Base-by-base conservation (phyloP, 2,329 filamentous ascomycete species). In the Aspergillus niger region DNA sequence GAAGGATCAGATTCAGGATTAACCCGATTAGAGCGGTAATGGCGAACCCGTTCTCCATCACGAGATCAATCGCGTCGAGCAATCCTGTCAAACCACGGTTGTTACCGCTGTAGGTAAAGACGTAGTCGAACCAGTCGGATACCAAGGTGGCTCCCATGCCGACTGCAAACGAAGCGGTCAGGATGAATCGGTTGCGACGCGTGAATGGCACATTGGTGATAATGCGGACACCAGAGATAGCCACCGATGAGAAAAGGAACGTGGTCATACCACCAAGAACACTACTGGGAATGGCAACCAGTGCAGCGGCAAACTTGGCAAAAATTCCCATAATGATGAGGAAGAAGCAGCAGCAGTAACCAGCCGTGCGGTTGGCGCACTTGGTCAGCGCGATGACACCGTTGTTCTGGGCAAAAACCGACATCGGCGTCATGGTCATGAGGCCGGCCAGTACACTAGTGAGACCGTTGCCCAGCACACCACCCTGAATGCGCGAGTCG, bases 21-120 rank as follows among this genome's bases (percentile, higher is more conserved):
- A 95, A 82, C 54, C 86, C 86, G 43, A 93, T 72, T 24, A 92
- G 83, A 0, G 90, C 92, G 0, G 90, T 89, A 20, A 96, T 81
- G 2, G 78, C 78, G 47, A 81, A 81, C 0, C 78, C 79, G 24
- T 79, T 92, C 76, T 89, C 85, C 85, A 92, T 88, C 59, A 92
- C 81, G 43, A 93, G 79, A 4, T 83, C 82, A 60, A 92, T 76
- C 8, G 78, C 78, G 59, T 80, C 72, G 32, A 80, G 70, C 59
- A 81, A 70, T 1, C 79, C 79, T 74, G 90, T 89, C 72, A 93
- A 86, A 32, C 89, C 83, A 73, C 87, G 88, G 79, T 93, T 93
- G 72, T 73, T 65, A 6, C 79, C 79, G 0, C 61, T 54, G 52
- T 81, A 81, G 5, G 78, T 77, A 63, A 81, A 81, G 54, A 82